A percentile compares a stretch with the other conserved stretches of the same genome.
These are phyloP conservation scores for Zymoseptoria pseudotritici DNA, from an alignment of 2,329 filamentous ascomycete genomes.

Conservation along the genomic window DNA sequence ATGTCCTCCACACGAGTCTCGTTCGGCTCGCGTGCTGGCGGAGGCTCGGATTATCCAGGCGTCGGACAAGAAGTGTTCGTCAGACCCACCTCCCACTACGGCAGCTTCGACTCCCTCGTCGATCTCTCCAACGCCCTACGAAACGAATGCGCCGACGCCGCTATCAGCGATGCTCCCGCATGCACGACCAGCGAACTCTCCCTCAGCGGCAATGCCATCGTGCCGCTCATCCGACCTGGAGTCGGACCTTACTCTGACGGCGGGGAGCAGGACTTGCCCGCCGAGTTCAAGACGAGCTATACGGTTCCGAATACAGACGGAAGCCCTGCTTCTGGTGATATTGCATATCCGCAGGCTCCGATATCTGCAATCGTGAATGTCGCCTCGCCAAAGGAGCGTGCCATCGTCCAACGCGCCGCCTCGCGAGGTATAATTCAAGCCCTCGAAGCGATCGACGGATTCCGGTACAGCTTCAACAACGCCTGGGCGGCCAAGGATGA, in stretches of 20 bases:
- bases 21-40: slow-evolving; percentile 22
- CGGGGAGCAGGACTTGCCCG: slow-evolving; percentile 23
- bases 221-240: slow-evolving; percentile 21
- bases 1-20: slow-evolving; percentile 14
- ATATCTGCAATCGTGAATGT: slow-evolving; percentile 19
- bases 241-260: slow-evolving; percentile 26
- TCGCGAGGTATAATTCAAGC: slow-evolving; percentile 39
- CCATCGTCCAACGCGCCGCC: slow-evolving; percentile 41
- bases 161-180: slow-evolving; percentile 10
- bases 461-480: slow-evolving; percentile 44
- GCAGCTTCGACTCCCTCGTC: slow-evolving; percentile 16
- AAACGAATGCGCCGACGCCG: slow-evolving; percentile 12
- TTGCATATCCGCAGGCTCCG: slow-evolving; percentile 16
- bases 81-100: slow-evolving; percentile 8
- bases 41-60: slow-evolving; percentile 14
- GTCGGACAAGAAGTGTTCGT: slow-evolving; percentile 3
- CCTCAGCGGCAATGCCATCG: slow-evolving; percentile 14
- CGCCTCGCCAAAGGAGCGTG: slow-evolving; percentile 33
- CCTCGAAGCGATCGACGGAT: slow-evolving; percentile 40
- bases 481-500: slow-evolving; percentile 41
- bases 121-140: slow-evolving; percentile 17
- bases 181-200: slow-evolving; percentile 21
- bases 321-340: background rate
- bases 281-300: slow-evolving; percentile 20
- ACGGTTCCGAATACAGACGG: slow-evolving; percentile 9